phyloP scores from a whole-genome alignment of 2,329 filamentous ascomycete species.

The Didymella exigua region DNA sequence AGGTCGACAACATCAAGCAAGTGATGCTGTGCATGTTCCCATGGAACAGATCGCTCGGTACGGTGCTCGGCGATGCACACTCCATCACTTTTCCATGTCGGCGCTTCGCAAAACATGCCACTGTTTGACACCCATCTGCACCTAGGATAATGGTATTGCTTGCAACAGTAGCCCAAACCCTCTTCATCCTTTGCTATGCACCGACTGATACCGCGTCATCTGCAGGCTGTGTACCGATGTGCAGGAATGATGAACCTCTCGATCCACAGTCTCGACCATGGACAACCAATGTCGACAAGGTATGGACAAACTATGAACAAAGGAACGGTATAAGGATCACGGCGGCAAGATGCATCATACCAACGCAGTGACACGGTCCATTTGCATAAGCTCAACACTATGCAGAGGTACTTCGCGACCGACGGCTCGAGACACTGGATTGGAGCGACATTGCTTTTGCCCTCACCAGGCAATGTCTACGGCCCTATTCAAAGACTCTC shows the following conservation, averaged over 20 bases:
- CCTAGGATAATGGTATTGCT: slow-evolving; percentile 10
- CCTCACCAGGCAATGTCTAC: not conserved
- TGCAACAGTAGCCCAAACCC: not conserved
- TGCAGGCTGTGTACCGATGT: not conserved
- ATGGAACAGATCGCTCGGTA: not conserved
- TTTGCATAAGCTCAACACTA: slow-evolving; percentile 4
- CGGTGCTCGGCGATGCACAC: slow-evolving; percentile 1
- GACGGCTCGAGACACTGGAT: not conserved
- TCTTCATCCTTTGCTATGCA: slow-evolving; percentile 9
- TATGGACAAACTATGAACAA: not conserved
- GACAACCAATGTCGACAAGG: not conserved
- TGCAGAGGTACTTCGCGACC: not conserved
- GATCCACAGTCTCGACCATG: not conserved
- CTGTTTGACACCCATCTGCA: slow-evolving; percentile 9
- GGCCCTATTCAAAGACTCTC: not conserved
- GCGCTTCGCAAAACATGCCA: slow-evolving; percentile 20
- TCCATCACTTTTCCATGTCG: slow-evolving; percentile 1
- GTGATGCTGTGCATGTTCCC: not conserved
- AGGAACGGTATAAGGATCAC: not conserved
- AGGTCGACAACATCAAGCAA: slow-evolving; percentile 9
- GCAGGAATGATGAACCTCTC: not conserved
- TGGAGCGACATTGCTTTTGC: not conserved
- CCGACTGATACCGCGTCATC: not conserved
- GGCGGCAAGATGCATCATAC: not conserved
- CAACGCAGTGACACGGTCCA: not conserved